Percentiles rank a stretch among this genome's conserved stretches.
phyloP scores from a whole-genome alignment of 2,329 filamentous ascomycete species.

The Xylariaceae sp. region DNA sequence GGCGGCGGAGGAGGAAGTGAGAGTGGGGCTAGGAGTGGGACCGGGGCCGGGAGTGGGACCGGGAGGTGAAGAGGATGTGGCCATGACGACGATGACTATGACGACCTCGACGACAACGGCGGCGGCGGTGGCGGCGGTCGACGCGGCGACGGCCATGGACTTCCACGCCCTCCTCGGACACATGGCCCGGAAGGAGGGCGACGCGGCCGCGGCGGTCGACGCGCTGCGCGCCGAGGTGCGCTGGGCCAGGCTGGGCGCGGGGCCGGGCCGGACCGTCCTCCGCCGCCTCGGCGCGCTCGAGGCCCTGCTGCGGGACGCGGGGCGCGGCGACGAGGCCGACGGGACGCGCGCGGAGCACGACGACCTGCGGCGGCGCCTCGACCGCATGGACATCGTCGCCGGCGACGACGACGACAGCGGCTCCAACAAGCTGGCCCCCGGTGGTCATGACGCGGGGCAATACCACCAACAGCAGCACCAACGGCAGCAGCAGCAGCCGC shows the following conservation, averaged over 20 bases:
- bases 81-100: background rate
- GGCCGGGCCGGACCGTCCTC: conserved; percentile 9
- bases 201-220: conserved; percentile 7
- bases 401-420: no score
- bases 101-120: background rate
- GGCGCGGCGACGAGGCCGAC: conserved; percentile 5
- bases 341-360: conserved; percentile 7
- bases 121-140: background rate
- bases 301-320: conserved; percentile 4
- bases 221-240: conserved; percentile 5
- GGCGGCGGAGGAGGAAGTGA: background rate
- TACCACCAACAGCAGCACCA: no score
- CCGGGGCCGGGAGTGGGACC: no score
- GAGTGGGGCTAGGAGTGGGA: no score
- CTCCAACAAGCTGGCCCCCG: no score
- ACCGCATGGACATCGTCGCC: no score
- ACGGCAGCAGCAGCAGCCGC: no score
- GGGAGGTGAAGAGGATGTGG: no score
- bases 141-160: background rate
- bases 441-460: no score
- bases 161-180: background rate
- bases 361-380: no score
- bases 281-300: conserved; percentile 9
- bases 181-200: background rate
- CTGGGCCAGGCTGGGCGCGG: conserved; percentile 4